Base-by-base conservation (phyloP, 176 grass and related monocot genomes). In the Pontederia paniculata region DNA sequence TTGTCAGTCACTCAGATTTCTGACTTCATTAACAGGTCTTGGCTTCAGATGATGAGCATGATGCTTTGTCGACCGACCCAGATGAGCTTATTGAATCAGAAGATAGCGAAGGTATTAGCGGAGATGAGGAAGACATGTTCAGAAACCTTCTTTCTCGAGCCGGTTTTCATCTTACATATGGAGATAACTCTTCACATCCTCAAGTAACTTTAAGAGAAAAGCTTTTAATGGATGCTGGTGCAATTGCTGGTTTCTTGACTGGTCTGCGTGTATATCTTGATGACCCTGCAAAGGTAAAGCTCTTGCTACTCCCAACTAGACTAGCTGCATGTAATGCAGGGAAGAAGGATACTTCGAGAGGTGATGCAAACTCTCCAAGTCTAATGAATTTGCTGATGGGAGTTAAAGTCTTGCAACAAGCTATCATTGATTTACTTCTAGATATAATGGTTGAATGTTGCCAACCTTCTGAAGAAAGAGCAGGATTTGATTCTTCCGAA, bases 381-480 rank as follows among this genome's bases (percentile, higher is more conserved):
- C 74, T 84, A 60, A 81, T 97, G 53, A 91, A 65, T 77, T 70
- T 90, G 73, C 55, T 97, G 53, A 90, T 97, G 93, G 85, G 80
- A 17, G 82, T 89, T 68, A 90, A 73, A 50, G 87, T 83, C 72
- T 84, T 95, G 77, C 84, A 88, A 74, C 83, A 97, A 54, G 86
- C 86, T 66, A 90, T 90, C 48, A 74, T 97, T 74, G 86, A 91
- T 76, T 88, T 90, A 66, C 88, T 97, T 72, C 48, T 97, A 50
- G 93, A 97, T 88, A 90, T 86, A 63, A 88, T 97, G 93, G 93
- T 90, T 17, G 83, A 97, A 65, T 97, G 93, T 63, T 97, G 93
- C 66, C 86, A 84, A 69, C 74, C 86, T 57, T 81, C 81, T 44
- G 86, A 89, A 76, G 86, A 70, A 73, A 78, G 74, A 86, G 55